These are phyloP conservation scores for Sugiyamaella boreocaroliniensis DNA, from an alignment of 805 yeast species.

Conservation along the genomic window DNA sequence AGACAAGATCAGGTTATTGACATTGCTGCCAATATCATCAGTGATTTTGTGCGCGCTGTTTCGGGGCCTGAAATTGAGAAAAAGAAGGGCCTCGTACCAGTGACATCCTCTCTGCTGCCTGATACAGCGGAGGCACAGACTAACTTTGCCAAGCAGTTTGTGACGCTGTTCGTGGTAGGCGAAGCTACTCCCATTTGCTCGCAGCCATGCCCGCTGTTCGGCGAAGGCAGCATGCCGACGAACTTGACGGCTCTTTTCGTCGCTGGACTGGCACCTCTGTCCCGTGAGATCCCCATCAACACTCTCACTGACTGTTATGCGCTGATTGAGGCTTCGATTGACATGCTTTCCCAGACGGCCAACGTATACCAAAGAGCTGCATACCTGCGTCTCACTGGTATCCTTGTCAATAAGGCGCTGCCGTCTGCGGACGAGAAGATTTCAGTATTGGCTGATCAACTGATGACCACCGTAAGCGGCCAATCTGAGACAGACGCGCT, in stretches of 20 bases:
- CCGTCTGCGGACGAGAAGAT: slow-evolving; percentile 20
- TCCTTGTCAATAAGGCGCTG: slow-evolving; percentile 54
- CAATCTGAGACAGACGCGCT: not conserved
- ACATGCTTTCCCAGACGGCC: slow-evolving; percentile 18
- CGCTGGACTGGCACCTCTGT: slow-evolving; percentile 15
- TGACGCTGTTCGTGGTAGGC: slow-evolving; percentile 7
- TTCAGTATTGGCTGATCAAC: not conserved
- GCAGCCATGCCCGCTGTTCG: not conserved
- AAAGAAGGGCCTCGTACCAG: not conserved
- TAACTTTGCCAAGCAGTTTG: not conserved
- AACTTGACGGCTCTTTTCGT: slow-evolving; percentile 12
- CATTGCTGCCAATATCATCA: slow-evolving; percentile 8
- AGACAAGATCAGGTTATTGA: slow-evolving; percentile 6
- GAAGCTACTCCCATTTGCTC: not conserved
- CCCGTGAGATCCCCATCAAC: not conserved
- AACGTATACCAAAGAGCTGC: slow-evolving; percentile 41
- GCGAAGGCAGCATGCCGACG: not conserved
- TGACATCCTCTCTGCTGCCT: not conserved
- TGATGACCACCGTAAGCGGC: not conserved
- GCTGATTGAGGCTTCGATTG: slow-evolving; percentile 13
- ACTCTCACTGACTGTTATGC: not conserved
- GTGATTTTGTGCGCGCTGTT: slow-evolving; percentile 2
- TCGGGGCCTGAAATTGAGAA: not conserved
- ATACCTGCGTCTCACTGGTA: slow-evolving; percentile 48
- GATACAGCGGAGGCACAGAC: not conserved